Base-by-base conservation (phyloP, 805 yeast species). In the Pichia phayaonensis region DNA sequence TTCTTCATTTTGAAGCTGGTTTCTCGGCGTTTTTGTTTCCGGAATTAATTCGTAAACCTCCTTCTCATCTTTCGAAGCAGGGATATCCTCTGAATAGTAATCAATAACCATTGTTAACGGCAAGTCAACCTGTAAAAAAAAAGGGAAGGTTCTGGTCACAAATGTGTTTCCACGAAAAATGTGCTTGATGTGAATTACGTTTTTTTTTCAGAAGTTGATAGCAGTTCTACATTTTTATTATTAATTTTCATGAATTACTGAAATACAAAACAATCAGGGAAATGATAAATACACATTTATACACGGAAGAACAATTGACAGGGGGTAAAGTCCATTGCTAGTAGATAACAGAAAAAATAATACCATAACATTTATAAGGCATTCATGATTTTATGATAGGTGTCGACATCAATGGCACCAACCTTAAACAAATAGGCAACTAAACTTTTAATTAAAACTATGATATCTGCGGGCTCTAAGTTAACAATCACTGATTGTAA, bases 401-500 rank as follows among this genome's bases (percentile, higher is more conserved):
- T 59, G 16, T 64, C 61, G 46, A 72, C 71, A 29, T 64, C 64
- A 21, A 76, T 55, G n/a, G 66, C 51, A 16, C 78, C 76, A 43
- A 67, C 61, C 55, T 72, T 74, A 58, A 56, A 59, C 59, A 84
- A 69, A 62, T 81, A 84, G 53, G 72, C 73, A 58, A 77, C 72
- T 55, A 90, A 73, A 46, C 83, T 74, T 49, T 74, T 71, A 40
- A 85, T 73, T 57, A 90, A 72, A 56, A 78, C 77, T 44, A 83
- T 49, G 44, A 88, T 81, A 62, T 90, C 89, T 23, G 74, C 79
- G 23, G 77, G 75, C 34, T 80, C 73, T 57, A 90, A 72, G 61
- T 86, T 85, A 59, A 84, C 78, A 40, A 89, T 77, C 24, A 89
- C 84, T 42, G 83, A 71, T 59, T 92, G 95, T 53, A 92, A 68